Evolutionary conservation across 2,329 filamentous ascomycete genomes (phyloP), one percentile per base, ranked within the genome.

Genomic region (Aspergillus fructus): DNA sequence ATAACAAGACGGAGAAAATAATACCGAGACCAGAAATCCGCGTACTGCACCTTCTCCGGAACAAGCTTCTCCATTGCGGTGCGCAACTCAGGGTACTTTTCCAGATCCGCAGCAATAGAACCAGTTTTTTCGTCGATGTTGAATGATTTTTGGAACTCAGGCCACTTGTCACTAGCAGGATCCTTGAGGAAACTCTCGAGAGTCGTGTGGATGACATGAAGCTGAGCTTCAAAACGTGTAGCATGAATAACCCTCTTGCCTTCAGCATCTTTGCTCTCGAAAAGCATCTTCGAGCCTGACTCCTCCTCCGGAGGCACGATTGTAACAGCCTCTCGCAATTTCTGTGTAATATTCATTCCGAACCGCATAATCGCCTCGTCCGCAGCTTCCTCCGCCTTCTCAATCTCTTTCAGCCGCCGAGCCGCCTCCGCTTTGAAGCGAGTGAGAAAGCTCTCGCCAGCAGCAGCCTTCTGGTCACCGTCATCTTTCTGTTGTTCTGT

Each of bases 241-340:
- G 91, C 90, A 73, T 99, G 94, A 62, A 97, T 96, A 15, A 97
- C 91, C 55, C 94, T 84, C 80, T 94, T 97, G 24, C 93, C 93
- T 49, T 85, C 83, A 5, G 89, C 86, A 74, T 97, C 93, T 73
- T 93, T 96, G 70, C 91, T 96, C 78, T 97, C 94, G 68, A 97
- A 99, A 4, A 97, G 81, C 33, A 96, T 85, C 49, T 88, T 81
- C 7, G 51, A 53, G 64, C 72, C 80, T n/a, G 59, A 79, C 78
- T 64, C 84, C 73, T 46, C 75, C 73, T 48, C 78, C 0, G 91
- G 91, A 0, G 93, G 89, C 15, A 91, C 88, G 66, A 99, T 91
- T 53, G 85, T 91, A 56, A 99, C 89, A 50, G 94, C 94, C 64
- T 99, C 93, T 52, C 88, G 86, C 61, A 99, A 80, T 77, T 96